These are phyloP conservation scores for Agrostemma githago DNA, from an alignment of 148 eudicot species.

Conservation along the genomic window DNA sequence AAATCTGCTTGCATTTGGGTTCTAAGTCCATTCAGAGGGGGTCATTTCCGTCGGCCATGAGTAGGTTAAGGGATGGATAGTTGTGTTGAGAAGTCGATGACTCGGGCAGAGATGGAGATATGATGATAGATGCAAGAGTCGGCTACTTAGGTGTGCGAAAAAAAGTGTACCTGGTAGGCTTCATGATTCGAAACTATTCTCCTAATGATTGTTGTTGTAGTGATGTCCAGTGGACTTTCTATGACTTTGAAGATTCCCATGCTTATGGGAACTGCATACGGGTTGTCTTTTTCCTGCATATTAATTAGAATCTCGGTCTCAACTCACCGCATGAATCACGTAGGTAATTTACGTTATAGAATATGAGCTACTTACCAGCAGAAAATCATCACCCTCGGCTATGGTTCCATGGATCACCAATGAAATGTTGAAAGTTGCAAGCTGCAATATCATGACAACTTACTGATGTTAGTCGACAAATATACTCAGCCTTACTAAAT, in stretches of 20 bases:
- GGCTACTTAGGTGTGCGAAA: background rate
- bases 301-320: constrained; percentile 15
- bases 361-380: constrained; percentile 36
- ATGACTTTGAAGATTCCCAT: constrained; percentile 70
- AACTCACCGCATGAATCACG: constrained; percentile 15
- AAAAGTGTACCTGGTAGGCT: constrained; percentile 71
- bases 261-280: constrained; percentile 77
- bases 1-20: background rate
- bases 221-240: constrained; percentile 90
- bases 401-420: constrained; percentile 89
- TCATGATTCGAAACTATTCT: constrained; percentile 95
- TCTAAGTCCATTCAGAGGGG: too few relatives aligned
- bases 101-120: background rate
- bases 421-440: constrained; percentile 90
- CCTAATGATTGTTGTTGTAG: constrained; percentile 83
- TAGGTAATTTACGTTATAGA: background rate
- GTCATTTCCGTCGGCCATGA: background rate
- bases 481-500: background rate
- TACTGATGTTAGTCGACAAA: background rate
- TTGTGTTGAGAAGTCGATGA: background rate
- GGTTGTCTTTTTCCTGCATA: constrained; percentile 64
- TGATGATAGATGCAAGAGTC: background rate
- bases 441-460: constrained; percentile 39
- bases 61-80: background rate
- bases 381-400: constrained; percentile 84